Evolutionary conservation across 129 eudicot genomes (phyloP), one percentile per base, ranked within the genome.

Genomic region (Pseudognaphalium luteoalbum): DNA sequence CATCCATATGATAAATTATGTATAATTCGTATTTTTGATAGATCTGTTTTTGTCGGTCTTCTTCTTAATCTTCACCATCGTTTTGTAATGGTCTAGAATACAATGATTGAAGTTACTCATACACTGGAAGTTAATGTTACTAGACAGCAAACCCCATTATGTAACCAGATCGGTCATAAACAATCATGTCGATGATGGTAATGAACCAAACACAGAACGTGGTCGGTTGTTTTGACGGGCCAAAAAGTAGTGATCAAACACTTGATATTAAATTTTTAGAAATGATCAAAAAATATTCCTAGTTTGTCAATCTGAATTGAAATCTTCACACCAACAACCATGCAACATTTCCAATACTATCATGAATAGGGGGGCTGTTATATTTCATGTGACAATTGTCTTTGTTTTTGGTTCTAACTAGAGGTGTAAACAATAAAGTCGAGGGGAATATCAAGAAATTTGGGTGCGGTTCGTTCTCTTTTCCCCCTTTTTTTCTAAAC

Each of bases 1-100:
- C 58, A 39, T 73, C 66, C 28, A 75, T 69, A 73, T 70, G 52
- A 60, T 29, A 70, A 47, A 44, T 32, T 25, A 56, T 80, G 83
- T 80, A 66, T 72, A 65, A 79, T 63, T 54, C 65, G 1, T 72
- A 66, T 41, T 28, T 57, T 80, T 66, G 70, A 14, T 80, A 66
- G 64, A 73, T 80, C 60, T 60, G 15, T 47, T 80, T 71, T 9
- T 6, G 54, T 52, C 10, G 2, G 50, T 16, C 68, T 50, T 15
- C n/a, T 17, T 16, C 10, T 14, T 73, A n/a, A 57, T 16, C 11
- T 20, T 33, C 5, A 2, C 22, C 21, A 17, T 34, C 32, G 29
- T 69, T 78, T 50, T 20, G 60, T 61, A 15, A 47, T 47, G 16
- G 39, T 71, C 62, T 72, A 79, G 61, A 64, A 72, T 79, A 64